Evolutionary conservation across 2,329 filamentous ascomycete genomes (phyloP).

Genomic region (Cryphonectria naterciae): DNA sequence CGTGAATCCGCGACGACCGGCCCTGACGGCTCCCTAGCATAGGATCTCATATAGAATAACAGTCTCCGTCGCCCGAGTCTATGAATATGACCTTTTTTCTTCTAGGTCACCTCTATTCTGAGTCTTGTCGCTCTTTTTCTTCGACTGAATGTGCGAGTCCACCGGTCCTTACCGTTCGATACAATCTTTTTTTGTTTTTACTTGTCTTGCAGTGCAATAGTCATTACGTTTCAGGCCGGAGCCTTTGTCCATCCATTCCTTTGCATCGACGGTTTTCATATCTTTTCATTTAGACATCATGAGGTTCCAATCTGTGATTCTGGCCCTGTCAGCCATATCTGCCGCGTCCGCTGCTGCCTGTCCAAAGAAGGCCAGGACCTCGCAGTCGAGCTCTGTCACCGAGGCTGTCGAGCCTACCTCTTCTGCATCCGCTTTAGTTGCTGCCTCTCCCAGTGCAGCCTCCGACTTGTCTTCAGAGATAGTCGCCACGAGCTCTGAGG

Average conservation of each 20-base stretch:
- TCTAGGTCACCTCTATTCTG: not conserved
- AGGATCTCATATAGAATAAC: not conserved
- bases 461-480: not conserved
- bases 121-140: slow-evolving; percentile 12
- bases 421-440: not conserved
- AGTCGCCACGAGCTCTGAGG: not conserved
- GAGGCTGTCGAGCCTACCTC: not conserved
- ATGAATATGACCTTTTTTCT: not conserved
- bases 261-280: not conserved
- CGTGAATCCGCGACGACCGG: not conserved
- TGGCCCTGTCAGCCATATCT: slow-evolving; percentile 21
- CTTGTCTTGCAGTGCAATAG: slow-evolving; percentile 15
- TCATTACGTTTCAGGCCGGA: not conserved
- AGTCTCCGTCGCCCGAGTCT: not conserved
- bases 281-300: slow-evolving; percentile 15
- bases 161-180: slow-evolving; percentile 1
- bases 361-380: slow-evolving; percentile 11
- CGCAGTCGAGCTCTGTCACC: not conserved
- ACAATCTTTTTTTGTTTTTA: slow-evolving; percentile 1
- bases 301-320: slow-evolving; percentile 24
- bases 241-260: slow-evolving; percentile 1
- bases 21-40: not conserved
- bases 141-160: not conserved
- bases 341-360: slow-evolving; percentile 16
- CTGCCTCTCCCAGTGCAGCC: not conserved